These are phyloP conservation scores for Dioszegia aurantiaca DNA, from an alignment of 768 basidiomycete genomes.

Conservation along the genomic window DNA sequence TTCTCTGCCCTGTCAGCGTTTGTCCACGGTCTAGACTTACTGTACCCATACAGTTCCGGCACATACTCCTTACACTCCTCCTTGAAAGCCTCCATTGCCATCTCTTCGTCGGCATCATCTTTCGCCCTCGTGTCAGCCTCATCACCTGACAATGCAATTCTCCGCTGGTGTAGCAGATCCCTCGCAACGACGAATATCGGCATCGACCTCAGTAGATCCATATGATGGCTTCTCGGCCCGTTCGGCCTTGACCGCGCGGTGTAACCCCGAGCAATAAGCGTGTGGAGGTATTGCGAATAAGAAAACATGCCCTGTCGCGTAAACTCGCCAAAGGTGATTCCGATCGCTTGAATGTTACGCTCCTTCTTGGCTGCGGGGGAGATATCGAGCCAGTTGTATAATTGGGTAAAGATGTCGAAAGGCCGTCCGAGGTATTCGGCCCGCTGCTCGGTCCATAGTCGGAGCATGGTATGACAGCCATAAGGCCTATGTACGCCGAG, in stretches of 20 bases:
- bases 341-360: constrained; percentile 40
- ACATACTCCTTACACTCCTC: constrained; percentile 42
- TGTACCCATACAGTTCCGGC: constrained; percentile 40
- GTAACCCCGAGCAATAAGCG: constrained; percentile 39
- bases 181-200: constrained; percentile 43
- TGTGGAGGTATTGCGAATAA: constrained; percentile 43
- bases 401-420: constrained; percentile 34
- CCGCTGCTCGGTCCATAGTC: constrained; percentile 35
- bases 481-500: constrained; percentile 46
- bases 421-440: constrained; percentile 23
- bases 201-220: constrained; percentile 32
- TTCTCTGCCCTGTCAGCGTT: constrained; percentile 21
- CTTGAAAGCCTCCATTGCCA: constrained; percentile 22
- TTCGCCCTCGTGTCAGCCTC: constrained; percentile 17
- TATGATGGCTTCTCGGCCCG: constrained; percentile 32
- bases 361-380: constrained; percentile 31
- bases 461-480: constrained; percentile 39
- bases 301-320: constrained; percentile 44
- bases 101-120: constrained; percentile 30
- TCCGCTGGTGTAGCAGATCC: constrained; percentile 38
- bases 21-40: constrained; percentile 17
- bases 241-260: constrained; percentile 24
- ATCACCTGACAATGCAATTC: constrained; percentile 39
- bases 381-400: constrained; percentile 47
- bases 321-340: constrained; percentile 44